phyloP scores from a whole-genome alignment of 441 rosid species.

The Lepidium campestre region DNA sequence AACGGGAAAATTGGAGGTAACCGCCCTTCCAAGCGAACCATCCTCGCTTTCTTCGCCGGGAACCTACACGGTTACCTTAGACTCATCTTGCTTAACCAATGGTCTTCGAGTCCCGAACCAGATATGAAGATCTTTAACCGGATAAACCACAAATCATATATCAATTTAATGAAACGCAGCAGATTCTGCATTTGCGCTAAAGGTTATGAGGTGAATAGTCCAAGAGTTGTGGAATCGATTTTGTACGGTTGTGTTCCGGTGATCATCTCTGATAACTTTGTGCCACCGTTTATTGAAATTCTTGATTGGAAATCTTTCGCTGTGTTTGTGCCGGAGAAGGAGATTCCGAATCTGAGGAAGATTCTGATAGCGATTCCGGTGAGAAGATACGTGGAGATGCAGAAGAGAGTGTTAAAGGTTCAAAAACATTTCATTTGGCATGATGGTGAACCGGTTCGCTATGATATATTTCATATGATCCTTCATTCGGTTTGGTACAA shows the following conservation, averaged over 20 bases:
- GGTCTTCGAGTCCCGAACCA: conserved; percentile 38
- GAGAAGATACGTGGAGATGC: conserved; percentile 29
- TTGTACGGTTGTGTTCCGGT: conserved; percentile 41
- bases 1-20: not conserved
- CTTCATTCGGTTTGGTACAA: conserved; percentile 49
- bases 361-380: conserved; percentile 26
- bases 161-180: conserved; percentile 31
- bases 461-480: conserved; percentile 42
- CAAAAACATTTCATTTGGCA: conserved; percentile 41
- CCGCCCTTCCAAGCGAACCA: conserved; percentile 25
- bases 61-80: conserved; percentile 42
- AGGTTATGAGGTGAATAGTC: conserved; percentile 35
- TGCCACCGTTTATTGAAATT: conserved; percentile 43
- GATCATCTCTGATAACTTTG: conserved; percentile 37
- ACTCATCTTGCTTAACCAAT: conserved; percentile 27
- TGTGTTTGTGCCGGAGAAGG: conserved; percentile 31
- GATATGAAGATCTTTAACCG: conserved; percentile 41
- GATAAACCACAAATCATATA: conserved; percentile 24
- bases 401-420: conserved; percentile 28
- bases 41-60: conserved; percentile 53
- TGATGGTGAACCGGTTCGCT: conserved; percentile 31
- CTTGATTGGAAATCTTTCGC: conserved; percentile 43
- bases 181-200: conserved; percentile 59
- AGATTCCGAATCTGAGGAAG: conserved; percentile 33
- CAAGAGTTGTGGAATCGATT: conserved; percentile 35